Conservation (phyloP, 163 green algal genomes). For the Scenedesmus sp. region DNA sequence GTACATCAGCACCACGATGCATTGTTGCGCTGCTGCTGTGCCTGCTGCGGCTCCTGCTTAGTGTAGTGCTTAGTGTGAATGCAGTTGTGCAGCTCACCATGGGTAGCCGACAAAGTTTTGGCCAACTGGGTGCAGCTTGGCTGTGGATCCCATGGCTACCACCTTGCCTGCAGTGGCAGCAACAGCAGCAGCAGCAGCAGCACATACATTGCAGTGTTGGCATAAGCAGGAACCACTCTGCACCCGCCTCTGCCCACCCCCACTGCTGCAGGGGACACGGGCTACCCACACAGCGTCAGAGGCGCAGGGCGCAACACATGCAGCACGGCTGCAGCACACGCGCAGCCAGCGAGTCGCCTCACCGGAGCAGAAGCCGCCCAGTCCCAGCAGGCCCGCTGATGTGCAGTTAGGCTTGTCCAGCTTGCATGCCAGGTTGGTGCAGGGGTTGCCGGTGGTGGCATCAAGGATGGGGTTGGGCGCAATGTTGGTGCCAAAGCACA, state of each 20-base stretch:
- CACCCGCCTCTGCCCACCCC: no score
- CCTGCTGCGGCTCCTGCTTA: neutral
- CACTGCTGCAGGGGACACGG: no score
- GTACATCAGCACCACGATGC: no score
- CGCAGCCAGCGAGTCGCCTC: no score
- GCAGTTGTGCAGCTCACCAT: neutral
- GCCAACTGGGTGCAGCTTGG: constrained; percentile 38
- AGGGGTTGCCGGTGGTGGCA: neutral
- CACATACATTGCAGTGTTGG: no score
- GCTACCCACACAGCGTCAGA: neutral
- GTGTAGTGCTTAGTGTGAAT: neutral
- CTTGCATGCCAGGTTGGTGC: constrained; percentile 48
- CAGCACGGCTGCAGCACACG: no score
- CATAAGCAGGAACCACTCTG: no score
- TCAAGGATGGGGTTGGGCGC: constrained; percentile 15
- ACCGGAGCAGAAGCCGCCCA: constrained; percentile 37
- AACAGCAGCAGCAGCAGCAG: neutral
- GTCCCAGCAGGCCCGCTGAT: neutral
- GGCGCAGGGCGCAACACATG: no score
- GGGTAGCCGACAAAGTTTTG: neutral
- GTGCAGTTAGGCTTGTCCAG: constrained; percentile 38
- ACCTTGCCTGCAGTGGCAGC: constrained; percentile 1
- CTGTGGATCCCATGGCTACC: constrained; percentile 28
- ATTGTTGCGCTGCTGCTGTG: neutral
- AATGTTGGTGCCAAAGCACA: constrained; percentile 50